A percentile compares a stretch with the other conserved stretches of the same genome.
Evolutionary conservation across 2,329 filamentous ascomycete species (phyloP).

Genomic region (Colletotrichum lupini): DNA sequence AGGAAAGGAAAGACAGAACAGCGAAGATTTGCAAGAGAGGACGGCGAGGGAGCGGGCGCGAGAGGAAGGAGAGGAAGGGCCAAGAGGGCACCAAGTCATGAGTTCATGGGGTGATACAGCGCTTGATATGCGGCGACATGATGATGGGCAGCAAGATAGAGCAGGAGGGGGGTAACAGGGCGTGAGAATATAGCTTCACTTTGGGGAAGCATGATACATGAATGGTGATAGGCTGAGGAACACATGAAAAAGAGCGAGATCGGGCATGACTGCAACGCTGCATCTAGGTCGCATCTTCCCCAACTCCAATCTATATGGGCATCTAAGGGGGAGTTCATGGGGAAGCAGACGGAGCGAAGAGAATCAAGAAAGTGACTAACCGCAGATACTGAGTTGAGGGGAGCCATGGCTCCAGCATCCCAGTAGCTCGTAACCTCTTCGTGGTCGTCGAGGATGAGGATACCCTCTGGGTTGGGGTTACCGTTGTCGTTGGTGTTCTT

Average conservation of each 20-base stretch:
- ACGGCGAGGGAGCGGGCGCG: neutral
- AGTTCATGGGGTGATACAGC: neutral
- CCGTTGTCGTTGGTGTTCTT: neutral
- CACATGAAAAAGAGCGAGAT: neutral
- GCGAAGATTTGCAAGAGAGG: too few species aligned
- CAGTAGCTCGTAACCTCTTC: slow-evolving; percentile 63
- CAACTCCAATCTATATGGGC: neutral
- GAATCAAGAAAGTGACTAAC: slow-evolving; percentile 53
- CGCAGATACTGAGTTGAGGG: slow-evolving; percentile 63
- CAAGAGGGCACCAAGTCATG: neutral
- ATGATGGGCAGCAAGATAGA: neutral
- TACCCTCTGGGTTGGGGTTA: neutral
- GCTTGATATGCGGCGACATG: neutral
- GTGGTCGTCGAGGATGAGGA: slow-evolving; percentile 27
- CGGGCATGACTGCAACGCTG: neutral
- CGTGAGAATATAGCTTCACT: slow-evolving; percentile 14
- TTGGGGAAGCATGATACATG: neutral
- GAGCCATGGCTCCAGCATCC: slow-evolving; percentile 67
- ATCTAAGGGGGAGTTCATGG: neutral
- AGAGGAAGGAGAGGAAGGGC: neutral
- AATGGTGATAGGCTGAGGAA: slow-evolving; percentile 10
- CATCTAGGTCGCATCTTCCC: slow-evolving; percentile 2
- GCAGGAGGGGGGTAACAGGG: neutral
- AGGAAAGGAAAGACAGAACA: neutral
- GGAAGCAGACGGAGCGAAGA: neutral